Evolutionary conservation across 345 rosid species (phyloP), one percentile per base, ranked within the genome.

Genomic region (Populus euphratica): DNA sequence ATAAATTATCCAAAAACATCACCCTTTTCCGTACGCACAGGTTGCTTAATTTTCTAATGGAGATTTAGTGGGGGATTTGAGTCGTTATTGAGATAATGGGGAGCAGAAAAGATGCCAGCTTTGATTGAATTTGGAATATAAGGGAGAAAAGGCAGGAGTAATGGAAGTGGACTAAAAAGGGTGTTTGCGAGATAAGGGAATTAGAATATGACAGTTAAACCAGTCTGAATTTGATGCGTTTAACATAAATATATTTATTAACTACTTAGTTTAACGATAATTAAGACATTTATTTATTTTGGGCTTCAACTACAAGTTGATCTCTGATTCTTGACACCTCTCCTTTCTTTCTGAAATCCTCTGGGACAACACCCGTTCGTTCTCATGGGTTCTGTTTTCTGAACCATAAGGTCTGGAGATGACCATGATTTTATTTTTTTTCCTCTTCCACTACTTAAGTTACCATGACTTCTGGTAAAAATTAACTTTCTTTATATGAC

Each of bases 11-110:
- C 63, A 59, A 23, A n/a, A 59, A 59, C 63, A 62, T 16, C 41
- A 11, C 64, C 78, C 20, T 41, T n/a, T 10, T 1, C 14, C 39
- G 10, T 36, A 73, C 71, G 69, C 52, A 25, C 64, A 10, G 44
- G 49, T 49, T 21, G 54, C 18, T 43, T 9, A 14, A 20, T 21
- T 61, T 71, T 25, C 36, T 41, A 10, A 21, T 0, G 49, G 75
- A 31, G 9, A 67, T 41, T 10, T 41, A 41, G 76, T 23, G 75
- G 66, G 56, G 56, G 4, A 12, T 9, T 23, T 6, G 39, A 9
- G 64, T n/a, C 21, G 43, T 65, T 59, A 47, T 65, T 36, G 62
- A 33, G 13, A 69, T 67, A 70, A 74, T 43, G 84, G 79, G 77
- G 56, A 27, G 41, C 85, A 78, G 66, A 44, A 33, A 39, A 27